These are phyloP conservation scores for Chrysophaeum taylorii DNA, from an alignment of 352 stramenopile species.

Conservation along the genomic window DNA sequence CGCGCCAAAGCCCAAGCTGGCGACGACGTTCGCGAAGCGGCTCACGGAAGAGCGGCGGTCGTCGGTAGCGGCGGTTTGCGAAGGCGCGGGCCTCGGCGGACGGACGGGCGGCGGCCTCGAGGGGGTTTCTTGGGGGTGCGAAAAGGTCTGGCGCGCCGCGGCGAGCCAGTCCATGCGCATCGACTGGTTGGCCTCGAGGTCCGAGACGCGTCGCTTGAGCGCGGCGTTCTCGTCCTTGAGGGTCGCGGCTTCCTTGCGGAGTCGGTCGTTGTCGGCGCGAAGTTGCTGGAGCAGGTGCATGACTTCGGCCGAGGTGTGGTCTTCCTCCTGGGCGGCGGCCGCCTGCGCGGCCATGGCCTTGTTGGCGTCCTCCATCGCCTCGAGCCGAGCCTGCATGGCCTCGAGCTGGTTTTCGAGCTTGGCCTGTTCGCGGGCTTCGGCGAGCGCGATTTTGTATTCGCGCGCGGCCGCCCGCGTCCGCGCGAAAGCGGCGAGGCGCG, in stretches of 20 bases:
- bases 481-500: not conserved
- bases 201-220: constrained; percentile 21
- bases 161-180: not conserved
- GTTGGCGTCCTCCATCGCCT: constrained; percentile 24
- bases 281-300: constrained; percentile 23
- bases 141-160: not conserved
- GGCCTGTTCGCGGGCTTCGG: constrained; percentile 77
- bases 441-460: constrained; percentile 31
- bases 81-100: not conserved
- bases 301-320: not conserved
- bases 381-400: constrained; percentile 65
- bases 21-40: not conserved
- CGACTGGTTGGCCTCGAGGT: not conserved
- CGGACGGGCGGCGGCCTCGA: not conserved
- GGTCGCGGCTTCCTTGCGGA: constrained; percentile 41
- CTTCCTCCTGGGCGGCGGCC: constrained; percentile 15
- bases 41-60: no score
- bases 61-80: no score
- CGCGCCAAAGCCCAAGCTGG: not conserved
- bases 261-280: constrained; percentile 34
- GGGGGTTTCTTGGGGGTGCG: not conserved
- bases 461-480: not conserved
- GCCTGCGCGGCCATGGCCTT: constrained; percentile 9
- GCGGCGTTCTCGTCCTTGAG: constrained; percentile 42
- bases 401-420: constrained; percentile 91